Evolutionary conservation across 768 basidiomycete species (phyloP), one percentile per base, ranked within the genome.

Genomic region (Leccinum aurantiacum): DNA sequence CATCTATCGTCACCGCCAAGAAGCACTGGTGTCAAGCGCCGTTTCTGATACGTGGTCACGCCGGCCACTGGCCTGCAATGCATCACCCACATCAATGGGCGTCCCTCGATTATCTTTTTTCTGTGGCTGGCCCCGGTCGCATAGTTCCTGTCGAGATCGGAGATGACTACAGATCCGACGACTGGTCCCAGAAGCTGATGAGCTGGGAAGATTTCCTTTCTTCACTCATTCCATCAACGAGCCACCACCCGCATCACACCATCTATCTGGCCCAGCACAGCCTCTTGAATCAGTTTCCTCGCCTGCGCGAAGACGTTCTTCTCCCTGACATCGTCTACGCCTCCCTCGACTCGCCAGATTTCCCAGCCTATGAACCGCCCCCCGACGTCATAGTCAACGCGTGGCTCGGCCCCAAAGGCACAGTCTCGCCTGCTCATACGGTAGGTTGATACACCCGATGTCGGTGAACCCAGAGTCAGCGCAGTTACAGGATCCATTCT

Each of bases 181-280:
- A 84, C 50, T 99, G 97, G 97, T 81, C 82, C 1, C 96, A 96
- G 71, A 75, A 75, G 63, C 77, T 98, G 56, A 84, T 97, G 73
- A 66, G 71, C 22, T 97, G 93, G 86, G 85, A 90, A 37, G 79
- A 78, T 2, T 95, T 98, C 70, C 77, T 98, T 7, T 65, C 77
- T 59, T 72, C 77, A 60, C 65, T 87, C 35, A 64, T 57, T 58
- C 49, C 66, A 57, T 74, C 76, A 55, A 57, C 63, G 15, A 59
- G 58, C 49, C 62, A 63, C 33, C 63, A 58, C 52, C 62, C 63
- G 19, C 63, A 57, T 53, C 69, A 79, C 3, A 70, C 77, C 14
- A 65, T 88, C 38, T 99, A 99, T 72, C 84, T 99, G 48, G 97
- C 97, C 0, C 97, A 99, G 69, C 88, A 99, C 75, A 83, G 86